Base-by-base conservation (phyloP, 2,329 filamentous ascomycete genomes). In the Pseudogymnoascus pannorum region DNA sequence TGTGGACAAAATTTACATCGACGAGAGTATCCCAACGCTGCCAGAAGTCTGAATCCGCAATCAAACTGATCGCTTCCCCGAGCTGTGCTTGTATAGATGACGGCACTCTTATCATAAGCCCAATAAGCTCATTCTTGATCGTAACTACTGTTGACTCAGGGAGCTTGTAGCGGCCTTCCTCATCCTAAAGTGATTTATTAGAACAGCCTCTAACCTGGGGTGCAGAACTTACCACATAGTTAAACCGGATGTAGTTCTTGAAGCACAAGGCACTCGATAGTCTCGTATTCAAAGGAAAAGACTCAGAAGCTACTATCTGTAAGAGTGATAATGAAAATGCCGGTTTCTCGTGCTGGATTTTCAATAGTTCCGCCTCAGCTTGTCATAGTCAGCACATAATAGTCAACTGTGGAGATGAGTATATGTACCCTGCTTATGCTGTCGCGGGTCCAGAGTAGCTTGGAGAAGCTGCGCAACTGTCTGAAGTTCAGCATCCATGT, bases 11-110 rank as follows among this genome's bases (percentile, higher is more conserved):
- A 71, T 81, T 66, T 75, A 89, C 87, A 78, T 89, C 85, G 60
- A 96, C 92, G 63, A 99, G 81, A n/a, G 92, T 96, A 71, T 97
- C 89, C 94, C 94, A 99, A 70, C 89, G 83, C 75, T 89, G 82
- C 88, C 89, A 99, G 75, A 99, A 99, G 74, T 99, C 94, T 67
- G 92, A 97, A 76, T 97, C 93, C 64, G 94, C 94, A 70, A 99
- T 97, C 69, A 95, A 86, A 76, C 93, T 97, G 74, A 97, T 95
- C 65, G 94, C 92, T 72, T 97, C 94, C 68, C 94, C 94, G 36
- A 99, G 83, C 77, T 99, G 94, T 64, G 91, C 86, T 77, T 97
- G 95, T 66, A 99, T 89, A 63, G 86, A 88, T 16, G 89, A 75
- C 3, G 93, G 94, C 22, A 94, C 92, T 7, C 88, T 87, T 70